Evolutionary conservation across 257 asterid species (phyloP), one percentile per base, ranked within the genome.

Genomic region (Ophiorrhiza pumila): DNA sequence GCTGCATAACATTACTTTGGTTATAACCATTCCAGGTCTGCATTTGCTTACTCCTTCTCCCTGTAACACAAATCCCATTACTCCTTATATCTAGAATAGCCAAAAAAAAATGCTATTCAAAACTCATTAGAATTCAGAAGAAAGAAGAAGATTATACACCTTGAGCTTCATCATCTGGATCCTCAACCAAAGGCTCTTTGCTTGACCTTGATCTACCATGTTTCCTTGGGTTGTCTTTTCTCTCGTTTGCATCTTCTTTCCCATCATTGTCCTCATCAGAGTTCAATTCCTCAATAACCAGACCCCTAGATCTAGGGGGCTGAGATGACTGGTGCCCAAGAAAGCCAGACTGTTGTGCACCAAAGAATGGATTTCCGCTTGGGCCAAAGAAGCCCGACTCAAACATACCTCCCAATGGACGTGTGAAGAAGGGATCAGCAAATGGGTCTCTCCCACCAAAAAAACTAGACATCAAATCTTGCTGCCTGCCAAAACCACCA

Each of bases 381-480:
- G 79, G 73, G 20, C 80, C 79, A 65, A 87, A 75, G 60, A 85
- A 39, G 83, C 78, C 39, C 2, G 96, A 71, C 46, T 78, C 90
- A 49, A 87, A 79, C 81, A 79, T 71, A 74, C 83, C 81, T 53
- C 90, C 93, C 80, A 88, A 84, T 47, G 96, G 96, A 8, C 78
- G 74, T 49, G 83, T 74, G 84, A 94, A 94, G 80, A 91, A 91
- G 56, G 99, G 96, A 71, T 95, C 92, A 82, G 87, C 94, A 80
- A 95, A 95, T 62, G 97, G 99, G 76, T 95, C 87, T 73, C 81
- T 85, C 65, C 94, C 96, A 31, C 92, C 96, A 60, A 90, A 90
- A 69, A 91, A 69, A 73, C 84, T 78, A 46, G 93, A 72, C 61
- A 84, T 41, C 68, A 89, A 69, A 65, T 85, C 84, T 77, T 84